Base-by-base conservation (phyloP, 2,329 filamentous ascomycete genomes). In the Zarea fungicola region DNA sequence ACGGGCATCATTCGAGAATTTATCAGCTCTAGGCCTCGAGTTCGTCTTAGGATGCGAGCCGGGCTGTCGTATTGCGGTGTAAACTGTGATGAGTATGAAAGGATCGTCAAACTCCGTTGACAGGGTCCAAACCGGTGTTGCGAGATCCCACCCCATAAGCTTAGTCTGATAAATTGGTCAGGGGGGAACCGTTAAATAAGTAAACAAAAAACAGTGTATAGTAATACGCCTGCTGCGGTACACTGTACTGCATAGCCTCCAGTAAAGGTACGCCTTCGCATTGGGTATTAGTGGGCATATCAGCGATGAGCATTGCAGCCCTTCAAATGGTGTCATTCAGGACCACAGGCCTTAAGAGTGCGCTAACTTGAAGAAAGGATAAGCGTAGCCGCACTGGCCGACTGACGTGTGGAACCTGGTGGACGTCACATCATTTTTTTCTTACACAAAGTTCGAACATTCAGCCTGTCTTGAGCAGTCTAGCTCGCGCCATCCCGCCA, bases 261-360 rank as follows among this genome's bases (percentile, higher is more conserved):
- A n/a, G n/a, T n/a, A 29, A 29, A 29, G 8, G 28, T 8, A 14
- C 28, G 14, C 16, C 16, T 18, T 32, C 9, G 36, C 35, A n/a
- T 25, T 28, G 28, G 22, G 37, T 28, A 22, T 16, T 25, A 39
- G 44, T 35, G 35, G 44, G 36, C 45, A 37, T 37, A 41, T 29
- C 40, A 36, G 46, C 31, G 46, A 49, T 49, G 39, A 49, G 46
- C 46, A 49, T 10, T 49, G 23, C 21, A 10, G 31, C 16, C 39
- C 16, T 28, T 42, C 21, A 29, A 32, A 51, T 51, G 49, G 49
- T 51, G 49, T 48, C 49, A 51, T 51, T 35, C 39, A 43, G 39
- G 32, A 39, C 37, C 43, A n/a, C n/a, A n/a, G n/a, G n/a, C n/a
- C 43, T 18, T 14, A 39, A 29, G 18, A 29, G 25, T 35, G 49